Evolutionary conservation across 306 rosid species (phyloP), one percentile per base, ranked within the genome.

Genomic region (Ammopiptanthus mongolicus): DNA sequence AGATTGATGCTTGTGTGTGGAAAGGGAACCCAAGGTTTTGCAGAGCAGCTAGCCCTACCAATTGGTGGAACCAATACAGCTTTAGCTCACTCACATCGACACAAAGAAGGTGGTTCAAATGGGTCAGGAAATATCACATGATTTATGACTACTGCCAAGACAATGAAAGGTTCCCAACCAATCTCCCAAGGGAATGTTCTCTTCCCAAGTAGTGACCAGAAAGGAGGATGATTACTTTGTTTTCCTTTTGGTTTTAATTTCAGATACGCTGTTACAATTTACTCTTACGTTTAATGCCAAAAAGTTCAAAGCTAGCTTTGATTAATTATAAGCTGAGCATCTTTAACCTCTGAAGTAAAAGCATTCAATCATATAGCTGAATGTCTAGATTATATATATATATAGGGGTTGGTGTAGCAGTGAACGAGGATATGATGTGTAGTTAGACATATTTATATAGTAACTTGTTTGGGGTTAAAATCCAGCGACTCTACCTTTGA

Each of bases 61-160:
- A 93, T 86, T 88, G 98, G 98, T 95, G 98, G 98, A 86, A 95
- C 85, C 66, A 74, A 29, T 37, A 71, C 9, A 87, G 47, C 4
- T 91, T 69, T 19, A 87, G 83, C 69, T 74, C 89, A 65, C 73
- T 91, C 0, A 80, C 91, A 1, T 77, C 84, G 1, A 15, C 67
- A 13, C 97, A 91, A 42, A 90, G 87, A 78, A 91, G 89, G 77
- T 84, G 90, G 81, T 78, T 88, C 88, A 87, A 82, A 84, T 94
- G 98, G 97, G 97, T 88, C 21, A 87, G 96, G 77, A 91, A 77
- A 51, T 82, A 91, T 60, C 89, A 91, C 80, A 68, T 91, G 89
- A 79, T 82, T 69, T 94, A 91, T 85, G 96, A 94, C 71, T 95
- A 90, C 77, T 90, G 97, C 68, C 86, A 78, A 59, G 98, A 94